Percentiles rank a stretch among this genome's conserved stretches.
Evolutionary conservation across 768 basidiomycete species (phyloP).

Genomic region (Lentinula detonsa): DNA sequence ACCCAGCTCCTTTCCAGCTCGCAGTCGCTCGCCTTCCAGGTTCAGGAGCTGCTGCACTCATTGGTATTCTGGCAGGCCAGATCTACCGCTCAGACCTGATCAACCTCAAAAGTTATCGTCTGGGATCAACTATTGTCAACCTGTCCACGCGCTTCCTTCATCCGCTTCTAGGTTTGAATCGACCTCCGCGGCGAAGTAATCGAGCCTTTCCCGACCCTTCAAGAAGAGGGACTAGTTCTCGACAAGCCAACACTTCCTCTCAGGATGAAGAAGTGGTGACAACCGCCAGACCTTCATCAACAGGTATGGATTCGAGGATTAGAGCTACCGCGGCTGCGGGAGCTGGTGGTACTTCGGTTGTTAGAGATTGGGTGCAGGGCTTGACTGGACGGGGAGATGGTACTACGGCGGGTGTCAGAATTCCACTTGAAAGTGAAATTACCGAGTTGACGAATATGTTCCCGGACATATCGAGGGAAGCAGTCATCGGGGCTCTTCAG

Average conservation of each 20-base stretch:
- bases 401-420: slow-evolving; percentile 51
- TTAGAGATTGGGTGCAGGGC: slow-evolving; percentile 78
- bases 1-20: slow-evolving; percentile 38
- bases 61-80: slow-evolving; percentile 68
- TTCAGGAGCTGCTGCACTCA: slow-evolving; percentile 51
- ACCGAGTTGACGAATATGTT: slow-evolving; percentile 75
- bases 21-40: slow-evolving; percentile 62
- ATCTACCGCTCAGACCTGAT: slow-evolving; percentile 82
- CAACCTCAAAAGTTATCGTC: slow-evolving; percentile 72
- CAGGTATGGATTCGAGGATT: slow-evolving; percentile 12
- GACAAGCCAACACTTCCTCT: slow-evolving; percentile 10
- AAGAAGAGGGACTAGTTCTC: slow-evolving; percentile 6
- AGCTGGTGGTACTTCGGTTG: slow-evolving; percentile 37
- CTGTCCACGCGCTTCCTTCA: slow-evolving; percentile 53
- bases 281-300: slow-evolving; percentile 38
- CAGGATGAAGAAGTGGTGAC: slow-evolving; percentile 59
- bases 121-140: slow-evolving; percentile 52
- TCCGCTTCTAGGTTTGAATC: slow-evolving; percentile 63
- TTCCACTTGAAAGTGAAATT: slow-evolving; percentile 74
- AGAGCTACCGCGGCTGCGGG: slow-evolving; percentile 16
- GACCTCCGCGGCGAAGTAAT: slow-evolving; percentile 59
- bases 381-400: slow-evolving; percentile 61
- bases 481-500: slow-evolving; percentile 72
- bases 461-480: slow-evolving; percentile 68
- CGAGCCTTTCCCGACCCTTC: slow-evolving; percentile 64